Evolutionary conservation across 768 basidiomycete genomes (phyloP).

Genomic region (Phallus indusiatus): DNA sequence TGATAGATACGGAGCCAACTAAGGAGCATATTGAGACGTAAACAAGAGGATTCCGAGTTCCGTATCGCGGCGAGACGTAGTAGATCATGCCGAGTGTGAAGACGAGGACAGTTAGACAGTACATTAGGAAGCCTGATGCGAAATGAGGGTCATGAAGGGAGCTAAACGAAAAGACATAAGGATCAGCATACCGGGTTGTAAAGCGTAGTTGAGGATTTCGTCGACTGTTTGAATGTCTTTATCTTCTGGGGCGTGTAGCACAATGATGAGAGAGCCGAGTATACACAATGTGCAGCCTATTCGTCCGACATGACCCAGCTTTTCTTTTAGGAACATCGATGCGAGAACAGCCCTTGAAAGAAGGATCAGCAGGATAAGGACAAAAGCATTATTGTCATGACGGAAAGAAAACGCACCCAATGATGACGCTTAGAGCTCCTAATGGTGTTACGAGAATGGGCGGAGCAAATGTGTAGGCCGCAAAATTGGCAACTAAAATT

Average conservation of each 20-base stretch:
- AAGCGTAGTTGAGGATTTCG: slow-evolving; percentile 84
- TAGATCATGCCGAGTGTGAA: slow-evolving; percentile 85
- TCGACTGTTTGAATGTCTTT: slow-evolving; percentile 89
- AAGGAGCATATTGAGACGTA: slow-evolving; percentile 96
- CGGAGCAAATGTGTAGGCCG: slow-evolving; percentile 95
- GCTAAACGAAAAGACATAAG: not conserved
- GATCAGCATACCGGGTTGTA: slow-evolving; percentile 67
- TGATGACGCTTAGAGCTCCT: slow-evolving; percentile 92
- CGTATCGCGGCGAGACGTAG: slow-evolving; percentile 72
- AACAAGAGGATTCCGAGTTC: slow-evolving; percentile 79
- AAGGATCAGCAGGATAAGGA: slow-evolving; percentile 5
- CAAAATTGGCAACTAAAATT: slow-evolving; percentile 51
- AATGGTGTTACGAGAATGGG: slow-evolving; percentile 97
- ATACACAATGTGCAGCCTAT: slow-evolving; percentile 78
- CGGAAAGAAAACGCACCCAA: slow-evolving; percentile 56
- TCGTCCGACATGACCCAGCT: slow-evolving; percentile 86
- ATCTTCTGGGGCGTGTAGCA: slow-evolving; percentile 95
- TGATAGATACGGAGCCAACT: slow-evolving; percentile 93
- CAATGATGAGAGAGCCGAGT: slow-evolving; percentile 86
- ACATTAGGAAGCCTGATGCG: slow-evolving; percentile 73
- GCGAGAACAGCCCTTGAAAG: slow-evolving; percentile 80
- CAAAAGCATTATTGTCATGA: not conserved
- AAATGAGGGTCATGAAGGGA: not conserved
- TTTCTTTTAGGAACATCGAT: slow-evolving; percentile 86
- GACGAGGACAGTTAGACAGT: slow-evolving; percentile 76